A percentile compares a stretch with the other conserved stretches of the same genome.
Evolutionary conservation across 2,329 filamentous ascomycete genomes (phyloP).

Genomic region (Ustilaginoidea virens): DNA sequence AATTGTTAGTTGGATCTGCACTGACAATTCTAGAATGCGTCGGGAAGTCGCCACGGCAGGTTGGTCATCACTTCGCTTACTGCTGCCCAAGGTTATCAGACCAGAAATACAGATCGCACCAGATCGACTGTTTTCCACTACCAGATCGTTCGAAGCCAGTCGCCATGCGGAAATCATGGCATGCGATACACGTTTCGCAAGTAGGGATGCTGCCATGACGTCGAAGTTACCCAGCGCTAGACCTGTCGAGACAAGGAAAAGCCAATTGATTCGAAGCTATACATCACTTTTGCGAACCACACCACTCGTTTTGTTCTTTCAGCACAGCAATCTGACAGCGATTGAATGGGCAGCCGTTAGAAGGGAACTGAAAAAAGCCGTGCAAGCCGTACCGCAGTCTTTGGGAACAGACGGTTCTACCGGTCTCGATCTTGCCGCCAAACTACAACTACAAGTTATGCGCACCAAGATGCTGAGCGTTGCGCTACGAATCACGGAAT

Average conservation of each 20-base stretch:
- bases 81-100: no score
- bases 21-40: no score
- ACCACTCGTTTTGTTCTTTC: constrained; percentile 72
- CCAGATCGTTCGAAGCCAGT: constrained; percentile 5
- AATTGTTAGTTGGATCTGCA: no score
- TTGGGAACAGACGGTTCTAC: constrained; percentile 7
- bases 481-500: constrained; percentile 75
- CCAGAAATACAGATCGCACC: no score
- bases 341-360: constrained; percentile 39
- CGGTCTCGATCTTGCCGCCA: constrained; percentile 34
- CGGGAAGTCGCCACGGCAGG: no score
- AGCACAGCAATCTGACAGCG: constrained; percentile 54
- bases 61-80: no score
- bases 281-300: constrained; percentile 76
- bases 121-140: constrained; percentile 10
- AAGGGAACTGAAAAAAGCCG: constrained; percentile 26
- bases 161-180: no score
- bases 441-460: constrained; percentile 66
- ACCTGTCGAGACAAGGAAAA: constrained; percentile 73
- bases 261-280: constrained; percentile 74
- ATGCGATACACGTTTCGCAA: constrained; percentile 16
- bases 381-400: constrained; percentile 25
- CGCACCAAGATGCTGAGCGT: constrained; percentile 81
- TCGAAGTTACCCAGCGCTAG: constrained; percentile 69
- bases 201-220: constrained; percentile 39